Evolutionary conservation across 192 early-diverging fungal genomes (phyloP).

Genomic region (Gaertneriomyces sp.): DNA sequence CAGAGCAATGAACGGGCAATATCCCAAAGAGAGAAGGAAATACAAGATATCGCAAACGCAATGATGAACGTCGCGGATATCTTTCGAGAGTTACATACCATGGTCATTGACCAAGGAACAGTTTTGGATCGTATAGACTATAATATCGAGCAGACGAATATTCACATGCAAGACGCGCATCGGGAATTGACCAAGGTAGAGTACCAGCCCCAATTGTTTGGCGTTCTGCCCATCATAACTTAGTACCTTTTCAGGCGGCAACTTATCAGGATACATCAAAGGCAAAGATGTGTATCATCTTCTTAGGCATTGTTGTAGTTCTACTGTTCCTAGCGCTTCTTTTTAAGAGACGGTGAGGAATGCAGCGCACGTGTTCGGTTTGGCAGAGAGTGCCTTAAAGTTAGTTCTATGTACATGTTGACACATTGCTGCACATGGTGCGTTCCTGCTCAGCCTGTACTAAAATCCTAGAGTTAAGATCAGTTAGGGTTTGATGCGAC

Average conservation of each 20-base stretch:
- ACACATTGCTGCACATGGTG: no score
- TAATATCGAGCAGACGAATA: slow-evolving; percentile 83
- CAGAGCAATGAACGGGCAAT: slow-evolving; percentile 75
- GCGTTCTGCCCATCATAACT: not conserved
- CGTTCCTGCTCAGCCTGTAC: no score
- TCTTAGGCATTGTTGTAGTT: slow-evolving; percentile 72
- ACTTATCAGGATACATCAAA: slow-evolving; percentile 76
- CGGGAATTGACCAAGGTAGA: slow-evolving; percentile 74
- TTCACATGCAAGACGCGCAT: slow-evolving; percentile 78
- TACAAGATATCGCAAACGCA: slow-evolving; percentile 88
- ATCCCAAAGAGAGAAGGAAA: slow-evolving; percentile 83
- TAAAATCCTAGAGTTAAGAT: no score
- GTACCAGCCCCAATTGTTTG: not conserved
- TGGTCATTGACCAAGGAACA: slow-evolving; percentile 98
- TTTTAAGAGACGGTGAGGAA: slow-evolving; percentile 22
- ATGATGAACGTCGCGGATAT: slow-evolving; percentile 86
- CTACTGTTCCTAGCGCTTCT: slow-evolving; percentile 73
- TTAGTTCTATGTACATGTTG: no score
- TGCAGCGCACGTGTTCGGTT: no score
- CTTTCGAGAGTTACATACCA: slow-evolving; percentile 88
- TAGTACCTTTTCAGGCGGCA: slow-evolving; percentile 51
- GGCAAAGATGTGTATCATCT: slow-evolving; percentile 80
- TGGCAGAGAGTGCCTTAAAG: no score
- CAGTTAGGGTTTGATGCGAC: no score
- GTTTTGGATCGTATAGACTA: slow-evolving; percentile 96